These are phyloP conservation scores for Ceratobasidium theobromae DNA, from an alignment of 1,284 basidiomycete genomes.

Conservation along the genomic window DNA sequence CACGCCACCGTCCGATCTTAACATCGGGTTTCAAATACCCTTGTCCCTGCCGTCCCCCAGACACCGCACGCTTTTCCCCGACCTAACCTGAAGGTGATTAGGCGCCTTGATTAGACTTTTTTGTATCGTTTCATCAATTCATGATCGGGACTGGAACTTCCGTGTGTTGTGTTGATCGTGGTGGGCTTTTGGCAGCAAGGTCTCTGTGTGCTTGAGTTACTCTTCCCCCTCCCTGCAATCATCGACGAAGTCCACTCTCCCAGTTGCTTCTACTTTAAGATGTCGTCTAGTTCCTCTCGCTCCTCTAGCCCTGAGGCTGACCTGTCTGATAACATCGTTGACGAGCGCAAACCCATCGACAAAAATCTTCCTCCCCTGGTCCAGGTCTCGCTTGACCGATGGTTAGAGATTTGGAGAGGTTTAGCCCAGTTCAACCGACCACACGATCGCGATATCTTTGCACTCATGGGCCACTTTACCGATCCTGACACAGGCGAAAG, in stretches of 20 bases:
- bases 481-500: neutral
- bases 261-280: neutral
- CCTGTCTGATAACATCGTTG: neutral
- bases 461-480: constrained; percentile 1
- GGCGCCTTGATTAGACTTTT: too few relatives aligned
- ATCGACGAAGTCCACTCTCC: neutral
- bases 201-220: neutral
- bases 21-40: too few relatives aligned
- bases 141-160: too few relatives aligned
- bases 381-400: neutral
- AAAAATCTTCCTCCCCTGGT: neutral
- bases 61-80: too few relatives aligned
- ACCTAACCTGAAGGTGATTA: too few relatives aligned
- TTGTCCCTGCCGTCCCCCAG: too few relatives aligned
- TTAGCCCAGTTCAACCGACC: too few relatives aligned
- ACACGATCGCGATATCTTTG: neutral
- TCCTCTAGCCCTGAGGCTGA: neutral
- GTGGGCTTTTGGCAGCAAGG: too few relatives aligned
- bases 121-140: too few relatives aligned
- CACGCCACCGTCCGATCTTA: too few relatives aligned
- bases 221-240: neutral
- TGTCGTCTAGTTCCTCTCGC: neutral
- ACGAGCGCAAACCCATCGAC: neutral
- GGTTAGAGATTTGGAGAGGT: neutral
- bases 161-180: too few relatives aligned